These are phyloP conservation scores for Geotrichum klebahnii DNA, from an alignment of 1,139 yeast genomes.

Conservation along the genomic window DNA sequence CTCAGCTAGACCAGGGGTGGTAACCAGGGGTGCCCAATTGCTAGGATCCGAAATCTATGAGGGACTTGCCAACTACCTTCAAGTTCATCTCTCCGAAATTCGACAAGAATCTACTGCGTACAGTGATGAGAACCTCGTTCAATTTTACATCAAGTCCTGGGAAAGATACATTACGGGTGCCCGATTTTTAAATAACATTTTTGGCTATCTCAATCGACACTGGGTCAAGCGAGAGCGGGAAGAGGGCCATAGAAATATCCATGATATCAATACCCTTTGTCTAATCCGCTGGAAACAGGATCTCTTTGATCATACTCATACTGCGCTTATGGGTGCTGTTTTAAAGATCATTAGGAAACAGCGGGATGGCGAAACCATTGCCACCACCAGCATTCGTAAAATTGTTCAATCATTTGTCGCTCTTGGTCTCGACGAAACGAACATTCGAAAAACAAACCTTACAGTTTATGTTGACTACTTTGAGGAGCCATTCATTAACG, in stretches of 20 bases:
- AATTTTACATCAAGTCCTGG: slow-evolving; percentile 86
- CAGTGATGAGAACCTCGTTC: slow-evolving; percentile 62
- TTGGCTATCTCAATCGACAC: slow-evolving; percentile 91
- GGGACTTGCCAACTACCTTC: slow-evolving; percentile 63
- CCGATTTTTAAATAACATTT: slow-evolving; percentile 84
- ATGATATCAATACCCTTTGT: slow-evolving; percentile 85
- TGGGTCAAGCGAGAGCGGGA: slow-evolving; percentile 97
- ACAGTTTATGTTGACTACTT: slow-evolving; percentile 76
- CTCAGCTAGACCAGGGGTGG: slow-evolving; percentile 14
- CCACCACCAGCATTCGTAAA: slow-evolving; percentile 60
- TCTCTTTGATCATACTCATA: slow-evolving; percentile 66
- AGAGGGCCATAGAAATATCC: slow-evolving; percentile 88
- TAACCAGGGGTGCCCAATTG: slow-evolving; percentile 43
- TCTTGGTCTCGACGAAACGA: slow-evolving; percentile 48
- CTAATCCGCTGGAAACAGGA: slow-evolving; percentile 83
- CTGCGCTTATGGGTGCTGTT: slow-evolving; percentile 61
- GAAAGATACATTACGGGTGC: slow-evolving; percentile 85
- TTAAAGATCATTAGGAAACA: slow-evolving; percentile 71
- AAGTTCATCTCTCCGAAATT: slow-evolving; percentile 54
- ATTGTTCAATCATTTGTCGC: slow-evolving; percentile 78
- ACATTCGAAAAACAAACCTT: slow-evolving; percentile 77
- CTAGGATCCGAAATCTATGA: slow-evolving; percentile 89
- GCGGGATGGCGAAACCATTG: slow-evolving; percentile 73
- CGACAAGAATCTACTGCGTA: slow-evolving; percentile 27
- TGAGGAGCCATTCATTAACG: slow-evolving; percentile 69